Conservation (phyloP, 73 alveolate genomes). For the Tetrahymena thermophila region DNA sequence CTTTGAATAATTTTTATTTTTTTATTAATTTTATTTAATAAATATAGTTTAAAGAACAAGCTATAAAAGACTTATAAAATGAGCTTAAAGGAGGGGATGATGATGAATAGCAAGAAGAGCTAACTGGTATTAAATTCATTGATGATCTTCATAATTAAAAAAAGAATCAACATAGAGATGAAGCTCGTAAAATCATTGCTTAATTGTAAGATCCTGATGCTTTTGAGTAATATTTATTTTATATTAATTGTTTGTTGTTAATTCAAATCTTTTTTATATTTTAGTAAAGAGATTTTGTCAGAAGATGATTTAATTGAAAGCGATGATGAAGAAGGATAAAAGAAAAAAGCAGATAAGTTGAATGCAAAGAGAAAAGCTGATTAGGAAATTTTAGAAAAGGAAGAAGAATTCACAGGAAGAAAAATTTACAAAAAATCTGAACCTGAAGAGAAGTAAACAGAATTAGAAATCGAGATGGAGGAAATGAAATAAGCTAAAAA, state of each 20-base stretch:
- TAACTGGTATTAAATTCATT: neutral
- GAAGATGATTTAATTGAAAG: constrained; percentile 30
- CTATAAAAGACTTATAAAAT: constrained; percentile 34
- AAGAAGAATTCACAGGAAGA: constrained; percentile 11
- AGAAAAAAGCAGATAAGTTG: constrained; percentile 10
- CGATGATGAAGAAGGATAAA: constrained; percentile 33
- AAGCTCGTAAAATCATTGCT: neutral
- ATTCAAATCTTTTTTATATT: neutral
- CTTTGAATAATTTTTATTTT: neutral
- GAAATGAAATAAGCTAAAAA: neutral
- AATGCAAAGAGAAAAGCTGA: constrained; percentile 10
- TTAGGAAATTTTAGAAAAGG: constrained; percentile 13
- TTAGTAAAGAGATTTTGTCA: neutral
- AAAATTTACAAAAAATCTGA: neutral
- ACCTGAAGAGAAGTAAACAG: neutral
- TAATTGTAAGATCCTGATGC: neutral
- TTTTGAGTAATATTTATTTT: neutral
- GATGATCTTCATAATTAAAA: neutral
- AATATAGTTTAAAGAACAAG: constrained; percentile 20
- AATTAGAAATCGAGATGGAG: neutral
- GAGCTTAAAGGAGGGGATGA: constrained; percentile 35
- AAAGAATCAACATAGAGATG: neutral
- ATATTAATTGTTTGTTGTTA: neutral
- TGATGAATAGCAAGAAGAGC: neutral
- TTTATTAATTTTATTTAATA: neutral